Evolutionary conservation across 2,329 filamentous ascomycete species (phyloP), one percentile per base, ranked within the genome.

Genomic region (Geosmithia putterillii): DNA sequence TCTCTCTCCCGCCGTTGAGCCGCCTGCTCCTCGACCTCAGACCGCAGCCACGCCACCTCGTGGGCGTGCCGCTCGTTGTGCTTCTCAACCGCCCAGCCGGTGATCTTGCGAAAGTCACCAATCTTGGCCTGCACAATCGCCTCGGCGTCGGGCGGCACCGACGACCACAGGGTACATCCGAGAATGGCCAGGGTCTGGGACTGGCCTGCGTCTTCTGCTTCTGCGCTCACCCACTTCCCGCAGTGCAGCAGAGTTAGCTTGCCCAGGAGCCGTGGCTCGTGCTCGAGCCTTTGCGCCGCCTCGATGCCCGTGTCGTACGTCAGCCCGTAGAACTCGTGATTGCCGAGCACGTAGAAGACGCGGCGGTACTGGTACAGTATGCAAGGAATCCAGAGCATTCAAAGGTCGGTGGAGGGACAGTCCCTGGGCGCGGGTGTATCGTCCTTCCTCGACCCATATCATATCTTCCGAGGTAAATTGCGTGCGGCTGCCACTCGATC

Each of bases 141-240:
- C 10, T 50, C 56, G 4, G 60, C 57, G 5, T 63, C 55, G 0
- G 60, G 47, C 0, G 69, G 60, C 6, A 81, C 63, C 0, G 56
- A 48, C 2, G 73, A 76, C 70, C 74, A 78, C 0, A 81, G 60
- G 2, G 74, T 76, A 48, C 72, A 78, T 6, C 76, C 76, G 2
- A 80, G 54, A 3, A 80, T 55, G 3, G 66, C 72, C n/a, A 76
- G n/a, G n/a, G n/a, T n/a, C n/a, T n/a, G n/a, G n/a, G n/a, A n/a
- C n/a, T n/a, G n/a, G n/a, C n/a, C n/a, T n/a, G n/a, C n/a, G n/a
- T n/a, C n/a, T n/a, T n/a, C n/a, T n/a, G n/a, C n/a, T n/a, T n/a
- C n/a, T n/a, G n/a, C n/a, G n/a, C n/a, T n/a, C n/a, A n/a, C 34
- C 55, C 34, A 36, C 34, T 17, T 12, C 7, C 14, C 34, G 7